Evolutionary conservation across 805 yeast species (phyloP), one percentile per base, ranked within the genome.

Genomic region (Yarrowia bubula): DNA sequence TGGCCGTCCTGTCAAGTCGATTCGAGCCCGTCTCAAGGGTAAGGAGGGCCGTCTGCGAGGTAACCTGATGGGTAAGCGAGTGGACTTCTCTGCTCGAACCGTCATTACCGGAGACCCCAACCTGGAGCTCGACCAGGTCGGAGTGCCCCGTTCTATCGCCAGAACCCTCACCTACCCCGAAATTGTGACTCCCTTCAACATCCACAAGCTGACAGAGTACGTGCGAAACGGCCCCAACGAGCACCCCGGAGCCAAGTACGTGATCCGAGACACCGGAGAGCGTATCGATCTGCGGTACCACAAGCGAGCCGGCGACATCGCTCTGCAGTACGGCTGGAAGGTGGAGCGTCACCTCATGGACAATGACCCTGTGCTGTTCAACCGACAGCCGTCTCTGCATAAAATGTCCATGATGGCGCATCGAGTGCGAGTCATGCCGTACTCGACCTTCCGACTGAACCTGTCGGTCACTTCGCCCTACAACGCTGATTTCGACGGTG

Each of bases 371-470:
- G 99, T 95, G 38, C 83, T 95, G 72, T 95, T 95, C 83, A 95
- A 95, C 77, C 96, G 99, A 83, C 99, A 95, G 81, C 99, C 99
- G 58, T 95, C 99, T 51, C 83, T 95, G 77, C 99, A 95, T 80
- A 95, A 96, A 77, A 95, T 95, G 98, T 93, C 98, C 65, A 95
- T 95, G 99, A 95, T 95, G 98, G 96, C 97, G 15, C 99, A 95
- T 76, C 85, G 97, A 78, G 99, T 95, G 41, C 92, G 90, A 75
- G 99, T 95, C 53, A 92, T 95, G 97, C 99, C 99, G 11, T 95
- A 92, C 75, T 92, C 98, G 7, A 95, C 99, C 0, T 95, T 95
- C 82, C 85, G 99, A 80, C 82, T 95, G 80, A 95, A 95, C 75
- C 81, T 95, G 75, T 95, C 98, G 31, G 99, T 95, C 51, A 95